Evolutionary conservation across 306 rosid genomes (phyloP), one percentile per base, ranked within the genome.

Genomic region (Fragaria vesca): DNA sequence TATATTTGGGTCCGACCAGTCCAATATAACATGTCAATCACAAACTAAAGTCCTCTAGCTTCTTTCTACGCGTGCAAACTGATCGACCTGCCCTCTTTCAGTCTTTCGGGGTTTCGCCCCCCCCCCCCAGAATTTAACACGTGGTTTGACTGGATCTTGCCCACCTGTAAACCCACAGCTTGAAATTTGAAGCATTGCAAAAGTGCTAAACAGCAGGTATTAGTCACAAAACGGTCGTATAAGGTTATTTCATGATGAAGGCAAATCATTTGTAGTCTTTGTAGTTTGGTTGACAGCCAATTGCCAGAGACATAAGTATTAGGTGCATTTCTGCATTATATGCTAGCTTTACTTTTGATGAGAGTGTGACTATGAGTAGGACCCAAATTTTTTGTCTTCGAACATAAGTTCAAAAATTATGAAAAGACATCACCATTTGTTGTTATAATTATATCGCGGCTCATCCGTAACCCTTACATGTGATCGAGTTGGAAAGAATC

Each of bases 211-310:
- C 69, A 63, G 43, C 69, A 63, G 43, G 43, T 63, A 63, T 63
- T 6, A 32, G 69, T 63, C 69, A 12, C n/a, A 30, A 2, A 12
- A 30, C 11, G 15, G 24, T 36, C 43, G 13, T n/a, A 21, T 6
- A 11, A 3, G 65, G 2, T 62, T 15, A 32, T 12, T 32, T 15
- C 4, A 60, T 63, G 36, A 13, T 32, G 43, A 34, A 32, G 69
- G 17, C 69, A 63, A 61, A 61, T 26, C 26, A 55, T 55, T 2
- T 18, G 10, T 9, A 43, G 47, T 9, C 47, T 43, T 43, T 2
- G 12, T 8, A 34, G 30, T 18, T 50, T 78, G 69, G 55, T 73
- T 70, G 76, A 85, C 84, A 85, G 81, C 91, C 81, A 82, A 80
- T 78, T 66, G 68, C 66, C 79, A 76, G 48, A 55, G 43, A 46